phyloP scores from a whole-genome alignment of 371 early-diverging fungal genomes.

The Apophysomyces ossiformis region DNA sequence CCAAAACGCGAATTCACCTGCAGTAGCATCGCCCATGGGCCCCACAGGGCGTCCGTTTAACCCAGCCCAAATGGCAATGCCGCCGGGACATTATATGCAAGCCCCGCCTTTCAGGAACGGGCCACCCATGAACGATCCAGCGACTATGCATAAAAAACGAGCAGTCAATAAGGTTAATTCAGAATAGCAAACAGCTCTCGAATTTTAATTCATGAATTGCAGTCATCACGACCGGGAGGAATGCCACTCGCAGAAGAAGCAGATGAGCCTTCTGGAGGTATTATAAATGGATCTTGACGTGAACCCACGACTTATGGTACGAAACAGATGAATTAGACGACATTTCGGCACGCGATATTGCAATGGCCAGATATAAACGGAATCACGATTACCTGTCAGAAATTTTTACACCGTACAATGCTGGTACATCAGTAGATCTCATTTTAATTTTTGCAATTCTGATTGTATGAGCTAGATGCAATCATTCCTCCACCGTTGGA shows the following conservation, averaged over 20 bases:
- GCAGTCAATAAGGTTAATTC: conserved; percentile 14
- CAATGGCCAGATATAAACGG: conserved; percentile 81
- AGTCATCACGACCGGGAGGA: conserved; percentile 6
- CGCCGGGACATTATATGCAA: conserved; percentile 25
- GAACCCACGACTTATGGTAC: not conserved
- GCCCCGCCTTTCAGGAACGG: conserved; percentile 21
- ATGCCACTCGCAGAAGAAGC: conserved; percentile 16
- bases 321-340: conserved; percentile 73
- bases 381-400: conserved; percentile 80
- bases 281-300: not conserved
- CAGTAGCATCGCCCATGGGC: conserved; percentile 8
- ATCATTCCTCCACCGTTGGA: conserved; percentile 47
- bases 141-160: conserved; percentile 27
- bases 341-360: conserved; percentile 67
- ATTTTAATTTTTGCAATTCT: not conserved
- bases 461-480: not conserved
- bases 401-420: conserved; percentile 76
- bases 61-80: conserved; percentile 22
- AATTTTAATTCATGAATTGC: not conserved
- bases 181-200: not conserved
- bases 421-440: conserved; percentile 42
- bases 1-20: conserved; percentile 21
- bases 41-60: conserved; percentile 21
- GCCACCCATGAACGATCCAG: conserved; percentile 21
- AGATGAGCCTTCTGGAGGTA: conserved; percentile 36